Evolutionary conservation across 495 filamentous ascomycete species (phyloP), one percentile per base, ranked within the genome.

Genomic region (Hypoxylon trugodes): DNA sequence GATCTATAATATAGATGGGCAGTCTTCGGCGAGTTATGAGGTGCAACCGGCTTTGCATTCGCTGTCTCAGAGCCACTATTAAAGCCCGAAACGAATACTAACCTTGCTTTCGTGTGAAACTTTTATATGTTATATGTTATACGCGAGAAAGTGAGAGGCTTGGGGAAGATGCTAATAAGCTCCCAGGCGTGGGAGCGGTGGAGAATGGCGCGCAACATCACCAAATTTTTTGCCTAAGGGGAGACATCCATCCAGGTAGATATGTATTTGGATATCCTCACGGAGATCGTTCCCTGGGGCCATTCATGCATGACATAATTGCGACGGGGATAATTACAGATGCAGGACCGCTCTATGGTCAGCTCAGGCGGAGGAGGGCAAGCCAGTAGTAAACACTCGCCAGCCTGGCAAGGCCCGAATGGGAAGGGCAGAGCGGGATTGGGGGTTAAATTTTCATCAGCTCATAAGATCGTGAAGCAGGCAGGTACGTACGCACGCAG

Each of bases 301-400:
- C 52, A 64, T 35, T 55, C 54, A 64, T 68, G 65, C 65, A 68
- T 68, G 65, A 68, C 65, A 68, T 64, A 68, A 68, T 68, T 68
- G 59, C 65, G 36, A 64, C 65, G 59, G 60, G 65, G 65, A 59
- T 68, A 50, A 55, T 36, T 37, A 60, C 49, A 52, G 50, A 64
- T 54, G 56, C 36, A 50, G 49, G 48, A 49, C 37, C 59, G 30
- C 41, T 63, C 59, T 59, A 50, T 60, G 60, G 65, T 41, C 45
- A 55, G 60, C 49, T 56, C 53, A 46, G 42, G 54, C 41, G 43
- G 49, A 41, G 12, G 51, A 28, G 30, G 48, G 37, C 32, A 43
- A 36, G 49, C 45, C 65, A 59, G 54, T 65, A 56, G 41, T 41
- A 41, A 36, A 64, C 28, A 51, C 41, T 28, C 13, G 49, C 54